Evolutionary conservation across 768 basidiomycete species (phyloP).

Genomic region (Serendipita sp.): DNA sequence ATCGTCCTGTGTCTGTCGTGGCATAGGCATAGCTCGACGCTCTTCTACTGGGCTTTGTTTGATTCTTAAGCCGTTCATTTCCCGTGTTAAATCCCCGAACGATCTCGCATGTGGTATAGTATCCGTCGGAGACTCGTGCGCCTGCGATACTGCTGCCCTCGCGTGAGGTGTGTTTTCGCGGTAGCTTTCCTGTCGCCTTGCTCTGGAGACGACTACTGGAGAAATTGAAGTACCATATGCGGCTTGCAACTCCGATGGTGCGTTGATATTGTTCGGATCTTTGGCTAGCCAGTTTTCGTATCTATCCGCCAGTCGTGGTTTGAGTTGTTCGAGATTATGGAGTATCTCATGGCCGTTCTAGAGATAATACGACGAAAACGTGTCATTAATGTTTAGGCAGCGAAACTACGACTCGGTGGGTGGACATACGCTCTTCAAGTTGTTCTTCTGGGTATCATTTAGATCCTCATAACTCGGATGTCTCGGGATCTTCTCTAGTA

Average conservation of each 20-base stretch:
- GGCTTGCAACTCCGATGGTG: neutral
- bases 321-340: slow-evolving; percentile 44
- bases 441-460: slow-evolving; percentile 40
- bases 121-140: neutral
- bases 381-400: neutral
- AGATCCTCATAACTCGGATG: slow-evolving; percentile 52
- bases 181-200: neutral
- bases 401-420: slow-evolving; percentile 1
- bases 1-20: slow-evolving; percentile 5
- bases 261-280: slow-evolving; percentile 23
- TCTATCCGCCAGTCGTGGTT: slow-evolving; percentile 43
- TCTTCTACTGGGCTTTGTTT: slow-evolving; percentile 6
- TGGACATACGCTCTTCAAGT: slow-evolving; percentile 48
- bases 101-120: neutral
- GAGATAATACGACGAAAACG: slow-evolving; percentile 11
- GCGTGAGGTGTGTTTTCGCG: neutral
- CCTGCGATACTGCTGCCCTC: neutral
- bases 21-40: slow-evolving; percentile 5
- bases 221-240: neutral
- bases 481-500: slow-evolving; percentile 59
- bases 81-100: neutral
- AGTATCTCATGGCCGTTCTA: slow-evolving; percentile 68
- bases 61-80: neutral
- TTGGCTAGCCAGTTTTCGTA: slow-evolving; percentile 42
- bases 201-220: slow-evolving; percentile 5